Conservation (phyloP, 805 yeast genomes). For the Teunomyces kruisii region DNA sequence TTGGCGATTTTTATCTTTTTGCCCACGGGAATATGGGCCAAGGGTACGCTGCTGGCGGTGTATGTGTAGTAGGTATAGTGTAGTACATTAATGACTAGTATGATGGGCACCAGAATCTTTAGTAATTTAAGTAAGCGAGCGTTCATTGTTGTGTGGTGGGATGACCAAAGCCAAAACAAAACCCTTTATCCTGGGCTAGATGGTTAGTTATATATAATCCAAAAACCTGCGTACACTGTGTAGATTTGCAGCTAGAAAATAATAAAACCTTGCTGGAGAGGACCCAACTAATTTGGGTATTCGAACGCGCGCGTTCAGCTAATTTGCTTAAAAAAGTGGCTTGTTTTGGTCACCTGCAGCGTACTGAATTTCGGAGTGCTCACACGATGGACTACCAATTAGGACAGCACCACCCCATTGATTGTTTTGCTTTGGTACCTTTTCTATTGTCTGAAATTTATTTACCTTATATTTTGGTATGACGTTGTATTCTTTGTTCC, state of each 20-base stretch:
- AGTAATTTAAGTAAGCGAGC: slow-evolving; percentile 1
- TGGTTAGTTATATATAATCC: not conserved
- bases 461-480: too few relatives aligned
- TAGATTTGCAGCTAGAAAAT: not conserved
- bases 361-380: too few relatives aligned
- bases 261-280: not conserved
- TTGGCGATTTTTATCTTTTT: not conserved
- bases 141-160: not conserved
- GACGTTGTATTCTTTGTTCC: not conserved
- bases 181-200: too few relatives aligned
- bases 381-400: too few relatives aligned
- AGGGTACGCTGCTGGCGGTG: not conserved
- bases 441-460: too few relatives aligned
- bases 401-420: too few relatives aligned
- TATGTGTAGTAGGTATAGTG: not conserved
- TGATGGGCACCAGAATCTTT: not conserved
- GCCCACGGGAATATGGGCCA: not conserved
- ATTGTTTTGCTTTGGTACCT: too few relatives aligned
- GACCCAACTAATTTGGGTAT: not conserved
- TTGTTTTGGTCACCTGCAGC: too few relatives aligned
- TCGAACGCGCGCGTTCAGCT: too few relatives aligned
- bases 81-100: slow-evolving; percentile 4
- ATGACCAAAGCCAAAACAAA: too few relatives aligned
- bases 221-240: not conserved
- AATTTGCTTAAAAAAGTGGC: too few relatives aligned